Evolutionary conservation across 192 early-diverging fungal species (phyloP).

Genomic region (Rhizophagus prolifer): DNA sequence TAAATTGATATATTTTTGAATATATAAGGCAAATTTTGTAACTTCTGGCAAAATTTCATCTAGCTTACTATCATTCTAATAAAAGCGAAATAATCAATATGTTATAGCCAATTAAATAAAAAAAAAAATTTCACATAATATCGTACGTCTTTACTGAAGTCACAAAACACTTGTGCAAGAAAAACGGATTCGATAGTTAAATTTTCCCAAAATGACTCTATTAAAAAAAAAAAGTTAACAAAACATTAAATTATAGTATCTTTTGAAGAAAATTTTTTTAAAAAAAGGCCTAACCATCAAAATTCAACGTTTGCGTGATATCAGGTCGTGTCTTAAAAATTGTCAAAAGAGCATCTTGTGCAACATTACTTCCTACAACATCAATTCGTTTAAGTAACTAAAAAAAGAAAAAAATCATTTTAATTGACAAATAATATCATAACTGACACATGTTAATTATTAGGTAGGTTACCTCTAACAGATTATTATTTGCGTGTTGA

Average conservation of each 20-base stretch:
- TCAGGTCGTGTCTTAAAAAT: conserved; percentile 66
- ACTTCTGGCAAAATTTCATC: conserved; percentile 72
- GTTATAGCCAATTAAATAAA: not conserved
- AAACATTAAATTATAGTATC: conserved; percentile 7
- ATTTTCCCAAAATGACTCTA: conserved; percentile 58
- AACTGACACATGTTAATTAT: too few species aligned
- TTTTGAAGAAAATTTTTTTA: conserved; percentile 63
- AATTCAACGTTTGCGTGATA: conserved; percentile 60
- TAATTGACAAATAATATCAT: too few species aligned
- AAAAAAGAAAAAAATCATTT: not conserved
- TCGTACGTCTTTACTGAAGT: conserved; percentile 44
- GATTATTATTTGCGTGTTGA: conserved; percentile 67
- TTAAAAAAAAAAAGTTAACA: not conserved
- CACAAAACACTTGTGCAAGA: conserved; percentile 44
- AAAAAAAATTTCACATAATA: conserved; percentile 5
- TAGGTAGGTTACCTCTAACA: conserved; percentile 54
- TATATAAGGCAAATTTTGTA: conserved; percentile 53
- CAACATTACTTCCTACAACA: conserved; percentile 66
- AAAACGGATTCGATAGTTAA: conserved; percentile 54
- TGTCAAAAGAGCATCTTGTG: conserved; percentile 61
- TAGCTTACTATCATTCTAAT: conserved; percentile 59
- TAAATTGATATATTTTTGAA: conserved; percentile 54
- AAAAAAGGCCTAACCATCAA: conserved; percentile 75
- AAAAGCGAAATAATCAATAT: conserved; percentile 41
- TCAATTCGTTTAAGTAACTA: conserved; percentile 68